A percentile compares a stretch with the other conserved stretches of the same genome.
Conservation (phyloP, 805 yeast species). For the Spathaspora sp. region DNA sequence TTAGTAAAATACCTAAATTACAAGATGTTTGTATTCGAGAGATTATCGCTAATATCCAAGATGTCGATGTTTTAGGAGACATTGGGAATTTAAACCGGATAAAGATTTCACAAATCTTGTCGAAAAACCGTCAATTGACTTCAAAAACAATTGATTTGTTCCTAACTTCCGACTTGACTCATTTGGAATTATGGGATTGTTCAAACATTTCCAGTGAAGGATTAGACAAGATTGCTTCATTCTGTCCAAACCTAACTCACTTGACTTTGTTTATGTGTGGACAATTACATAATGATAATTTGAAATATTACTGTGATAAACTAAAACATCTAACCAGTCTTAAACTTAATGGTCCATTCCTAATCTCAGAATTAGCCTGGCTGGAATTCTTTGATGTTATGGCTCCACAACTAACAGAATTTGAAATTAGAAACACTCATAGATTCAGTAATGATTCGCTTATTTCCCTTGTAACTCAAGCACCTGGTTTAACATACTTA, state of each 20-base stretch:
- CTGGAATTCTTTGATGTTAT: constrained; percentile 59
- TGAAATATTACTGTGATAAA: constrained; percentile 59
- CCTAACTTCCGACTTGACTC: constrained; percentile 52
- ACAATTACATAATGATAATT: constrained; percentile 73
- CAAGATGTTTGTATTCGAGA: constrained; percentile 78
- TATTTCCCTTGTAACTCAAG: constrained; percentile 56
- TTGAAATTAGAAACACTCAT: constrained; percentile 79
- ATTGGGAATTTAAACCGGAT: constrained; percentile 71
- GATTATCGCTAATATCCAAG: constrained; percentile 63
- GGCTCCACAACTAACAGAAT: constrained; percentile 50
- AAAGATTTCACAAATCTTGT: constrained; percentile 71
- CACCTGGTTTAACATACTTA: constrained; percentile 48
- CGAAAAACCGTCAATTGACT: constrained; percentile 77
- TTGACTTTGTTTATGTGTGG: constrained; percentile 90
- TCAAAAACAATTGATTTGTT: constrained; percentile 72
- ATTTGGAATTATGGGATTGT: constrained; percentile 88
- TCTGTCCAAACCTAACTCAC: constrained; percentile 66
- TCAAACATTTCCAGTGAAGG: constrained; percentile 69
- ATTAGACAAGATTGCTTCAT: constrained; percentile 66
- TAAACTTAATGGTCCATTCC: constrained; percentile 84
- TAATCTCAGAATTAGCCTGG: constrained; percentile 79
- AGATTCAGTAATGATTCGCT: constrained; percentile 70
- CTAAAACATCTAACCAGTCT: constrained; percentile 52
- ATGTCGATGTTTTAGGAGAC: constrained; percentile 81
- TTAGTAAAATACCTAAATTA: constrained; percentile 54